Percentiles rank a stretch among this genome's conserved stretches.
Evolutionary conservation across 495 filamentous ascomycete species (phyloP).

Genomic region (Xylaria venustula): DNA sequence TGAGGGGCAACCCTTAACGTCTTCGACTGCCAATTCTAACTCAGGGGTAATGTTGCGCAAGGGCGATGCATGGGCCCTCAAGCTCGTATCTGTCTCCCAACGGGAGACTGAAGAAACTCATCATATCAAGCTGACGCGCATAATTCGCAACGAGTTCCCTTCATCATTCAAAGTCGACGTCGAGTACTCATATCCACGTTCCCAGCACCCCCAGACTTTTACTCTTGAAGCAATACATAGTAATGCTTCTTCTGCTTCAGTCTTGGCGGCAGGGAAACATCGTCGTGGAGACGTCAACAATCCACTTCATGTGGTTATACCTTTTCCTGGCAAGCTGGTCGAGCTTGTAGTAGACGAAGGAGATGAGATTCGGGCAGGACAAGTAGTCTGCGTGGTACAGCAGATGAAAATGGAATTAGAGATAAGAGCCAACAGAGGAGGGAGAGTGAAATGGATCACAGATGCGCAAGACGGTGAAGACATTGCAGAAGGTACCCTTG

Average conservation of each 20-base stretch:
- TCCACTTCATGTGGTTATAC: constrained; percentile 55
- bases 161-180: constrained; percentile 53
- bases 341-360: constrained; percentile 57
- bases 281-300: constrained; percentile 52
- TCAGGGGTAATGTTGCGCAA: constrained; percentile 50
- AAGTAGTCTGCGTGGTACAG: constrained; percentile 60
- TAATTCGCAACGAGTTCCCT: constrained; percentile 60
- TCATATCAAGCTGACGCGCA: constrained; percentile 52
- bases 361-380: constrained; percentile 49
- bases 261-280: constrained; percentile 45
- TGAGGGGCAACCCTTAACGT: neutral
- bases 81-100: constrained; percentile 35
- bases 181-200: constrained; percentile 48
- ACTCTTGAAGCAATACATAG: constrained; percentile 48
- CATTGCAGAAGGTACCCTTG: constrained; percentile 56
- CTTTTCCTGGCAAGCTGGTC: constrained; percentile 57
- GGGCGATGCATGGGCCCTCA: constrained; percentile 58
- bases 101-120: constrained; percentile 18
- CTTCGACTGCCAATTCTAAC: neutral
- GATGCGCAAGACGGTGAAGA: constrained; percentile 61
- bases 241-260: constrained; percentile 46
- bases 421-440: constrained; percentile 49
- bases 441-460: constrained; percentile 53
- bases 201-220: constrained; percentile 35
- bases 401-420: constrained; percentile 72